Evolutionary conservation across 1,284 basidiomycete species (phyloP).

Genomic region (Irpex sp.): DNA sequence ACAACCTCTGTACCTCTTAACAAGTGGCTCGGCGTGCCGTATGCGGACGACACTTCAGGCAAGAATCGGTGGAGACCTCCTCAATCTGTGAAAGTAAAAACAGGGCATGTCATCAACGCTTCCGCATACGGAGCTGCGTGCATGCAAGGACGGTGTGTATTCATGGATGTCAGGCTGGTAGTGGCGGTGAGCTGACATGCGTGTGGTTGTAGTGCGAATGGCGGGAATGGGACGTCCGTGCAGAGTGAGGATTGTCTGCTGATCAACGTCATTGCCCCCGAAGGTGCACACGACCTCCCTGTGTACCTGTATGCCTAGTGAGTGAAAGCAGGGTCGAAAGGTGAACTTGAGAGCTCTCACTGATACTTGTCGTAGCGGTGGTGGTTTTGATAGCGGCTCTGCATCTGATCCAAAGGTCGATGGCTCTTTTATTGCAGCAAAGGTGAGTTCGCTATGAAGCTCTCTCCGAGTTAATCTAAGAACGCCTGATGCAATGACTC

Average conservation of each 20-base stretch:
- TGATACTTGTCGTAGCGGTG: constrained; percentile 17
- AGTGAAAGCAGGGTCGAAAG: background rate
- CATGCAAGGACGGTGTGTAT: constrained; percentile 33
- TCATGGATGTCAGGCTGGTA: background rate
- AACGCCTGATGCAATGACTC: too few species aligned
- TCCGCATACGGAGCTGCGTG: constrained; percentile 38
- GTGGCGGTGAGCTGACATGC: background rate
- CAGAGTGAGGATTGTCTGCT: constrained; percentile 42
- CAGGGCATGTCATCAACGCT: constrained; percentile 29
- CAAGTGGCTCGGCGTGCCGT: constrained; percentile 40
- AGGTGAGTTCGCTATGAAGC: too few species aligned
- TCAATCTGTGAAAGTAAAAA: constrained; percentile 21
- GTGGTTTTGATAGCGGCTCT: constrained; percentile 35
- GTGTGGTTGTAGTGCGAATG: constrained; percentile 22
- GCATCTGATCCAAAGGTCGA: constrained; percentile 44
- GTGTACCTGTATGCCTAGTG: constrained; percentile 34
- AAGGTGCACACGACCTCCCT: constrained; percentile 32
- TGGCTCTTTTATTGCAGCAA: constrained; percentile 34
- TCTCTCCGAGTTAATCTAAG: too few species aligned
- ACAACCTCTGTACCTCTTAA: constrained; percentile 29
- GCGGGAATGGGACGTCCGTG: constrained; percentile 37
- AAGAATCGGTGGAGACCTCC: constrained; percentile 39
- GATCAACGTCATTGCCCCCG: constrained; percentile 38
- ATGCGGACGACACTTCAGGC: constrained; percentile 36
- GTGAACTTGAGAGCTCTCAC: background rate